Conservation (phyloP, 2,329 filamentous ascomycete species). For the Whalleya microplaca region DNA sequence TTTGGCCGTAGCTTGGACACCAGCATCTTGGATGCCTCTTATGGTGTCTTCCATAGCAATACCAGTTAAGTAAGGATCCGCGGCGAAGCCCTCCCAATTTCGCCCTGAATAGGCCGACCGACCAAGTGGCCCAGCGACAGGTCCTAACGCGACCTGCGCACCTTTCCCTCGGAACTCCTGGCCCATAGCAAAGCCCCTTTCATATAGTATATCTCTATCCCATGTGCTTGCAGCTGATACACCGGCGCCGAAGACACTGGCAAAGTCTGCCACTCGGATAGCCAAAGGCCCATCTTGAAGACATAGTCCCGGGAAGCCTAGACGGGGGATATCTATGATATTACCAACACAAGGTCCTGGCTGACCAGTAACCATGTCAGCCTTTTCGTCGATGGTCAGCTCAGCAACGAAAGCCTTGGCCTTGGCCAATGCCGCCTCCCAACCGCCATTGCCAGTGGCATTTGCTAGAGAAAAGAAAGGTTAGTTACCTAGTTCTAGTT, state of each 20-base stretch:
- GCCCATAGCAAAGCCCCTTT: constrained; percentile 46
- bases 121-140: constrained; percentile 48
- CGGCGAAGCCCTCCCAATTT: constrained; percentile 67
- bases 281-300: constrained; percentile 8
- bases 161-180: constrained; percentile 55
- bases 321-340: constrained; percentile 13
- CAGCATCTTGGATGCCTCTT: constrained; percentile 43
- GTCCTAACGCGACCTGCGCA: constrained; percentile 65
- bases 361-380: constrained; percentile 18
- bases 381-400: constrained; percentile 24
- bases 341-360: constrained; percentile 18
- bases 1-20: constrained; percentile 41
- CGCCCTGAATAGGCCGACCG: constrained; percentile 54
- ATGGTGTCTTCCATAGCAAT: constrained; percentile 53
- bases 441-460: constrained; percentile 37
- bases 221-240: constrained; percentile 72
- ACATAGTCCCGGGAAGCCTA: constrained; percentile 26
- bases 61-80: constrained; percentile 65
- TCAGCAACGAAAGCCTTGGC: constrained; percentile 7
- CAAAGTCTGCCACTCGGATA: constrained; percentile 45
- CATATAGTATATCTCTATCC: constrained; percentile 64
- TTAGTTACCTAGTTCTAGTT: constrained; percentile 5
- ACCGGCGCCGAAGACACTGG: constrained; percentile 46
- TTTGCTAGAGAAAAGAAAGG: constrained; percentile 37
- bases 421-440: background rate